Evolutionary conservation across 2,329 filamentous ascomycete species (phyloP).

Genomic region (Zymoseptoria tritici): DNA sequence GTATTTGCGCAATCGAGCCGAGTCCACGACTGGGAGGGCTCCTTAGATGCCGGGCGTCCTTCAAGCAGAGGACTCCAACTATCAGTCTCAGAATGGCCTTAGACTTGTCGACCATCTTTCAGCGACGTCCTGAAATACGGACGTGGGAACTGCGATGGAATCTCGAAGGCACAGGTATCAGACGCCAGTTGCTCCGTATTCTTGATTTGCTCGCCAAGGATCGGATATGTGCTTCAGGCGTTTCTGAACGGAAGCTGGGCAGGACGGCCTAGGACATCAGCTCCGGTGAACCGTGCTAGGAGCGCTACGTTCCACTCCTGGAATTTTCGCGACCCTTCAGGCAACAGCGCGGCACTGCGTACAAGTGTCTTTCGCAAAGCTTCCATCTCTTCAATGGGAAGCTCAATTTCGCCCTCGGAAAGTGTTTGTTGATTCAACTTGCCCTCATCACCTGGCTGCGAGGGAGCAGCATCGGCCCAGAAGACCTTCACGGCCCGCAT

Average conservation of each 20-base stretch:
- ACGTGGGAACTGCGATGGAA: too few relatives aligned
- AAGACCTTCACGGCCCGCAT: slow-evolving; percentile 52
- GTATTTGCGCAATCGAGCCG: neutral
- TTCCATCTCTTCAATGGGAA: slow-evolving; percentile 18
- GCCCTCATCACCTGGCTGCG: neutral
- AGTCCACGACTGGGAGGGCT: neutral
- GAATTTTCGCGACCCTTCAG: slow-evolving; percentile 16
- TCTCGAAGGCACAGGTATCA: too few relatives aligned
- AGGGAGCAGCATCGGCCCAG: slow-evolving; percentile 30
- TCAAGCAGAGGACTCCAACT: neutral
- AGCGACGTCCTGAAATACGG: neutral
- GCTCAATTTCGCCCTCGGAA: slow-evolving; percentile 23
- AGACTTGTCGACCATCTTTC: neutral
- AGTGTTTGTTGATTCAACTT: slow-evolving; percentile 12
- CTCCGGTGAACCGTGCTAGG: slow-evolving; percentile 11
- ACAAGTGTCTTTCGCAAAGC: slow-evolving; percentile 39
- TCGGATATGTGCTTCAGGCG: neutral
- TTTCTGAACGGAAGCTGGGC: neutral
- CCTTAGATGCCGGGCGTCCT: neutral
- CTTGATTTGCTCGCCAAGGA: too few relatives aligned
- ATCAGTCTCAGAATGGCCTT: neutral
- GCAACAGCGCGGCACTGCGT: slow-evolving; percentile 20
- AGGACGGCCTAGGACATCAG: slow-evolving; percentile 3
- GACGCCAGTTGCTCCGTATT: too few relatives aligned
- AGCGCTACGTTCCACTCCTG: slow-evolving; percentile 19